Conservation (phyloP, 306 rosid species). For the Delonix regia region DNA sequence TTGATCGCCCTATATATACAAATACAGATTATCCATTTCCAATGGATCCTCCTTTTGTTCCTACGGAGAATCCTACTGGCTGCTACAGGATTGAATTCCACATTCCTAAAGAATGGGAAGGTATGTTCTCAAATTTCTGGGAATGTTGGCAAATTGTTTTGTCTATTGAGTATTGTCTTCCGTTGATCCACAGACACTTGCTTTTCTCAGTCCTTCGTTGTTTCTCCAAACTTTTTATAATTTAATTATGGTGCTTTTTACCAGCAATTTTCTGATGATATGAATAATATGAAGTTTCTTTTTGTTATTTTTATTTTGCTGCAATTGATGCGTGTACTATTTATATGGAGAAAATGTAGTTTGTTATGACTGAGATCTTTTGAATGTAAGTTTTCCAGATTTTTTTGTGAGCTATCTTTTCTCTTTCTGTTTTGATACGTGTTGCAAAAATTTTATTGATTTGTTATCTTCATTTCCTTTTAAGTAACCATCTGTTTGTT, state of each 20-base stretch:
- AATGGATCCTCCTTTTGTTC: slow-evolving; percentile 78
- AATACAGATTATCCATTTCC: slow-evolving; percentile 81
- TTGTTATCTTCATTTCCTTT: slow-evolving; percentile 23
- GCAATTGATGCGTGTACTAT: not conserved
- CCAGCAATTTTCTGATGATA: not conserved
- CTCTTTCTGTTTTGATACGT: not conserved
- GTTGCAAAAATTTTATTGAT: slow-evolving; percentile 6
- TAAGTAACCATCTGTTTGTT: not conserved
- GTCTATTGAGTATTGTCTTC: not conserved
- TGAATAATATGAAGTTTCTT: not conserved
- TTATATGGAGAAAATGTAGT: not conserved
- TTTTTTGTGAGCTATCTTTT: not conserved
- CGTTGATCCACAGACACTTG: slow-evolving; percentile 16
- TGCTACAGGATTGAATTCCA: slow-evolving; percentile 80
- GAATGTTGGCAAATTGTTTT: slow-evolving; percentile 3
- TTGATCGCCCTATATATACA: slow-evolving; percentile 88
- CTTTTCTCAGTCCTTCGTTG: not conserved
- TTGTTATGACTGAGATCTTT: slow-evolving; percentile 19
- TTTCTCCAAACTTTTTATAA: slow-evolving; percentile 19
- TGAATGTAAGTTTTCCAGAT: not conserved
- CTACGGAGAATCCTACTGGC: slow-evolving; percentile 84
- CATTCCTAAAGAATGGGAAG: slow-evolving; percentile 87
- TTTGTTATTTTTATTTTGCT: not conserved
- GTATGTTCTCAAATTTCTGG: slow-evolving; percentile 47
- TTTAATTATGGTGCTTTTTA: slow-evolving; percentile 7